phyloP scores from a whole-genome alignment of 805 yeast species.

The Sugiyamaella smithiae region DNA sequence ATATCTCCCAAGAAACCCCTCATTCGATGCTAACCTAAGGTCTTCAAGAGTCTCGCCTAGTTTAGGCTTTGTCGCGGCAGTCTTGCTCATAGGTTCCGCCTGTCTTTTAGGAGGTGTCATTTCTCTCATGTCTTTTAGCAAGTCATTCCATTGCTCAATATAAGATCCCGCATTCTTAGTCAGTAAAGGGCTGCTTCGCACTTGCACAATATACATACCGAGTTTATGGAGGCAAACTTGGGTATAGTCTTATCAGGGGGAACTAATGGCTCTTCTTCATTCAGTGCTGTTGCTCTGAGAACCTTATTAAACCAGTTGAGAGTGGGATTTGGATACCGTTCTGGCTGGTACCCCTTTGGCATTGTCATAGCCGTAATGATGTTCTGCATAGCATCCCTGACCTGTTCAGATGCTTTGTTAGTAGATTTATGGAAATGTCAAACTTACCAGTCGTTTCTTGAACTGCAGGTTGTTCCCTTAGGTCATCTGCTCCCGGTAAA shows the following conservation, averaged over 20 bases:
- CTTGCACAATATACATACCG: conserved; percentile 4
- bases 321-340: conserved; percentile 56
- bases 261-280: conserved; percentile 42
- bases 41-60: not conserved
- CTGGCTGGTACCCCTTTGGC: conserved; percentile 52
- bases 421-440: conserved; percentile 7
- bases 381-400: conserved; percentile 29
- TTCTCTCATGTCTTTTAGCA: not conserved
- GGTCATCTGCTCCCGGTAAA: conserved; percentile 73
- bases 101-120: not conserved
- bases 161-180: conserved; percentile 23
- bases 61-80: not conserved
- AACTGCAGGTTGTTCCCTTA: conserved; percentile 67
- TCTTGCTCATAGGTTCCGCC: not conserved
- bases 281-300: conserved; percentile 63
- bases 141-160: conserved; percentile 15
- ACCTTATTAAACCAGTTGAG: conserved; percentile 64
- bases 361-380: conserved; percentile 43
- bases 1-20: conserved; percentile 1
- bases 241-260: conserved; percentile 27
- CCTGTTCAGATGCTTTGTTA: conserved; percentile 25
- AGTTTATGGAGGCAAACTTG: conserved; percentile 27
- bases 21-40: not conserved
- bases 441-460: conserved; percentile 4
- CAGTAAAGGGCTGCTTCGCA: too few relatives aligned